Percentiles rank a stretch among this genome's conserved stretches.
Conservation (phyloP, 148 eudicot genomes). For the Chenopodium formosanum region DNA sequence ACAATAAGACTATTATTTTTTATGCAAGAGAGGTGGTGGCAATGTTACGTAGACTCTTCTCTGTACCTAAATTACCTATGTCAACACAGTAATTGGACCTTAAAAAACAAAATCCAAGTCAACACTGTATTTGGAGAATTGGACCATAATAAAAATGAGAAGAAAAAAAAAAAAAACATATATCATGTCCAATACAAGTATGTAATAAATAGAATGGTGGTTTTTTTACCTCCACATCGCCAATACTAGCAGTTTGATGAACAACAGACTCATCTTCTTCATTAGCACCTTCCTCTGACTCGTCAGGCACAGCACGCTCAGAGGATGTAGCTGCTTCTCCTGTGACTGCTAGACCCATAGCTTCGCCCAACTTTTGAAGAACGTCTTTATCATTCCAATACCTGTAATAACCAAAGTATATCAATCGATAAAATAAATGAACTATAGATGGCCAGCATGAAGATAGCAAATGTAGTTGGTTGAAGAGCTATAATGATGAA, state of each 20-base stretch:
- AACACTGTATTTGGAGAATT: background rate
- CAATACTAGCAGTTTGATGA: conserved; percentile 91
- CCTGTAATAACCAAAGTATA: conserved; percentile 32
- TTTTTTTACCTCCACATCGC: conserved; percentile 78
- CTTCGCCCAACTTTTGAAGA: conserved; percentile 90
- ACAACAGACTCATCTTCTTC: conserved; percentile 95
- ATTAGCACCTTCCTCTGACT: conserved; percentile 65
- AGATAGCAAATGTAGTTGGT: background rate
- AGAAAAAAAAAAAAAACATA: background rate
- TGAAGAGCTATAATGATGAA: background rate
- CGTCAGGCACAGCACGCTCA: conserved; percentile 54
- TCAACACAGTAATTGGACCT: background rate
- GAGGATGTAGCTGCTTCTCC: conserved; percentile 63
- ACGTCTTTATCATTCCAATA: conserved; percentile 96
- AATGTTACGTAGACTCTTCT: background rate
- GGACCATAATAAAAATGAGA: no score
- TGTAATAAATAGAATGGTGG: background rate
- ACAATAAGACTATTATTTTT: background rate
- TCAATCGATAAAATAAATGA: background rate
- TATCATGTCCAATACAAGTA: background rate
- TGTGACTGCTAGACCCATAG: conserved; percentile 81
- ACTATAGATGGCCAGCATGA: background rate
- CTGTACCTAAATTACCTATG: background rate
- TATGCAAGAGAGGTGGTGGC: no score
- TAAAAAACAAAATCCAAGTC: background rate